Conservation (phyloP, 2,329 filamentous ascomycete genomes). For the Colletotrichum tropicicola region DNA sequence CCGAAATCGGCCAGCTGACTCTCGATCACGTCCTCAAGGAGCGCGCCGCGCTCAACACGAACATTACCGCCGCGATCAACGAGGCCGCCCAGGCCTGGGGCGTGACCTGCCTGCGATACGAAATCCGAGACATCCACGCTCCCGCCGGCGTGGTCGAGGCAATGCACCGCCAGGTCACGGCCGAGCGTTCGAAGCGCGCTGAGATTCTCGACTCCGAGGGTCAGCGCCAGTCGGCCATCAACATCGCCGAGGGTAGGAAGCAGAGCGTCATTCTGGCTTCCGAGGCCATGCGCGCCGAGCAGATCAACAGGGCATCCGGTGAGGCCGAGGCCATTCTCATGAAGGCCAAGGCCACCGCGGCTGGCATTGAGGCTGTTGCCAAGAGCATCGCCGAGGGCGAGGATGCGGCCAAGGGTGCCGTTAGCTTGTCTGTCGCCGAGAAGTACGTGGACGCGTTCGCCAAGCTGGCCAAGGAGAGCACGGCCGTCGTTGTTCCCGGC, state of each 20-base stretch:
- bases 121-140: slow-evolving; percentile 98
- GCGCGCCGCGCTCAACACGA: slow-evolving; percentile 93
- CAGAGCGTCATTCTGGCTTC: slow-evolving; percentile 96
- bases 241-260: slow-evolving; percentile 97
- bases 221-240: slow-evolving; percentile 96
- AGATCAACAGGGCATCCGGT: slow-evolving; percentile 92
- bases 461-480: slow-evolving; percentile 93
- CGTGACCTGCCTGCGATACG: slow-evolving; percentile 93
- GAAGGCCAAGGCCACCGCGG: slow-evolving; percentile 85
- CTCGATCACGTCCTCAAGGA: slow-evolving; percentile 98
- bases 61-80: slow-evolving; percentile 99
- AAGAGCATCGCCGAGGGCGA: slow-evolving; percentile 77
- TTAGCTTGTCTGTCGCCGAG: slow-evolving; percentile 91
- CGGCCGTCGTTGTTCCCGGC: slow-evolving; percentile 92
- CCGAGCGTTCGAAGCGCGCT: slow-evolving; percentile 95
- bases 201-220: slow-evolving; percentile 98
- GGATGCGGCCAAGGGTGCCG: slow-evolving; percentile 80
- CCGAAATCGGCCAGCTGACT: slow-evolving; percentile 94
- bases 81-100: slow-evolving; percentile 98
- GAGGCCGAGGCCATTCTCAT: slow-evolving; percentile 93
- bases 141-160: slow-evolving; percentile 92
- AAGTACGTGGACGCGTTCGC: slow-evolving; percentile 97
- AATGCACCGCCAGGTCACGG: slow-evolving; percentile 98
- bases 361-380: slow-evolving; percentile 88
- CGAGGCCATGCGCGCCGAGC: slow-evolving; percentile 87